A percentile compares a stretch with the other conserved stretches of the same genome.
These are phyloP conservation scores for Incumbomyces delicatus DNA, from an alignment of 2,329 filamentous ascomycete species.

Conservation along the genomic window DNA sequence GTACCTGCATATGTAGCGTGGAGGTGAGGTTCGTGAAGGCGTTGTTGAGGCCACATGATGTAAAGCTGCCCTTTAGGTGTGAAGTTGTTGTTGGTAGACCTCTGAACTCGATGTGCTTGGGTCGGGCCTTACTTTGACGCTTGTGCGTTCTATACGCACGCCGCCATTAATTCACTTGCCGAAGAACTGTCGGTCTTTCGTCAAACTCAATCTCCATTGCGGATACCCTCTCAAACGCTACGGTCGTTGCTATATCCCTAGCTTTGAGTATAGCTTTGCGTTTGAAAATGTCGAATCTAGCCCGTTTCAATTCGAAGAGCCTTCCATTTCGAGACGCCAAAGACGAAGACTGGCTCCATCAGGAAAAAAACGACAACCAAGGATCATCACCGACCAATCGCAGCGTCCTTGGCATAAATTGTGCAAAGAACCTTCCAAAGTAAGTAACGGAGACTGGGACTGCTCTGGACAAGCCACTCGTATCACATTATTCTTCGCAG, in stretches of 20 bases:
- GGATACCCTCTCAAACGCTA: neutral
- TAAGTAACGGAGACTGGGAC: no score
- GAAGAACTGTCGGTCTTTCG: conserved; percentile 1
- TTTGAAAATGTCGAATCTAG: neutral
- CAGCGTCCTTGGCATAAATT: no score
- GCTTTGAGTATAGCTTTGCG: neutral
- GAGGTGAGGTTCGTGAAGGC: no score
- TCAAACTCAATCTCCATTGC: neutral
- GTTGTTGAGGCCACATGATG: no score
- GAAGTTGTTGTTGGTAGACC: no score
- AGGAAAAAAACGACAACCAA: neutral
- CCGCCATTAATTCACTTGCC: no score
- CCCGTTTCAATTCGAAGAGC: neutral
- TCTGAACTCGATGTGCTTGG: no score
- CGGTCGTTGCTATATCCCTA: neutral
- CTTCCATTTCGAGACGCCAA: neutral
- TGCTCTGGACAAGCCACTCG: no score
- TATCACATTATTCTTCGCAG: no score
- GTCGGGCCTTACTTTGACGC: neutral
- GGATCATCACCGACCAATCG: neutral
- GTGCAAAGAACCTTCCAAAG: no score
- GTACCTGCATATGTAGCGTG: neutral
- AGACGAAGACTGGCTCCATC: neutral
- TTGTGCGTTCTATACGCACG: neutral
- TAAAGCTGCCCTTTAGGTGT: no score